phyloP scores from a whole-genome alignment of 1,284 basidiomycete species.

The Puccinia triticina region DNA sequence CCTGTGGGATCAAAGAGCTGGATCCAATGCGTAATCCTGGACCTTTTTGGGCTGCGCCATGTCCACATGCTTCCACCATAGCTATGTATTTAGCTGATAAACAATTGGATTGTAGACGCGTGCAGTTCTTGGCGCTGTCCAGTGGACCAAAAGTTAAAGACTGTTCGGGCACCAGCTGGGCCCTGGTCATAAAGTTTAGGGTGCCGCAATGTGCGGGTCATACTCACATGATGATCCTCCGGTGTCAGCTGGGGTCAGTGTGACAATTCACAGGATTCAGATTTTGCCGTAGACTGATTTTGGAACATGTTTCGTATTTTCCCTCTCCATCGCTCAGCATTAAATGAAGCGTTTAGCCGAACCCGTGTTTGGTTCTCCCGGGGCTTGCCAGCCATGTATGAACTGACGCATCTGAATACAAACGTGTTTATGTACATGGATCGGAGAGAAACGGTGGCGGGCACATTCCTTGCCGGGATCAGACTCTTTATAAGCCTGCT shows the following conservation, averaged over 20 bases:
- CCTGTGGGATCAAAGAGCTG: neutral
- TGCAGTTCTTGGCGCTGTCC: no score
- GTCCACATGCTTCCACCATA: no score
- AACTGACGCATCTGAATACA: neutral
- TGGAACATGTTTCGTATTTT: conserved; percentile 7
- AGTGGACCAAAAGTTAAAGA: no score
- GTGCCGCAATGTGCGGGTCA: no score
- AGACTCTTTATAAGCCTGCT: neutral
- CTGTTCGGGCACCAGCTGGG: no score
- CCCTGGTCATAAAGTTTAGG: no score
- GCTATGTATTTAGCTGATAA: no score
- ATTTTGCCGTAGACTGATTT: neutral
- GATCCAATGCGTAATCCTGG: neutral
- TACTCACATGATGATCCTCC: no score
- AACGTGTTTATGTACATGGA: neutral
- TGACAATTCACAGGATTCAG: no score
- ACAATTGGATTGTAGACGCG: no score
- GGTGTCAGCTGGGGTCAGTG: no score
- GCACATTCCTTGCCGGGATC: neutral
- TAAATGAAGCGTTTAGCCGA: neutral
- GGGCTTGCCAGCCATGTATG: conserved; percentile 17
- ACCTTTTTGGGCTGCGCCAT: neutral
- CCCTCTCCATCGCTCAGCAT: neutral
- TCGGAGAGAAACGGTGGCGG: conserved; percentile 12
- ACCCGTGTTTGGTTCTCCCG: neutral